These are phyloP conservation scores for Rosellinia necatrix DNA, from an alignment of 2,329 filamentous ascomycete genomes.

Conservation along the genomic window DNA sequence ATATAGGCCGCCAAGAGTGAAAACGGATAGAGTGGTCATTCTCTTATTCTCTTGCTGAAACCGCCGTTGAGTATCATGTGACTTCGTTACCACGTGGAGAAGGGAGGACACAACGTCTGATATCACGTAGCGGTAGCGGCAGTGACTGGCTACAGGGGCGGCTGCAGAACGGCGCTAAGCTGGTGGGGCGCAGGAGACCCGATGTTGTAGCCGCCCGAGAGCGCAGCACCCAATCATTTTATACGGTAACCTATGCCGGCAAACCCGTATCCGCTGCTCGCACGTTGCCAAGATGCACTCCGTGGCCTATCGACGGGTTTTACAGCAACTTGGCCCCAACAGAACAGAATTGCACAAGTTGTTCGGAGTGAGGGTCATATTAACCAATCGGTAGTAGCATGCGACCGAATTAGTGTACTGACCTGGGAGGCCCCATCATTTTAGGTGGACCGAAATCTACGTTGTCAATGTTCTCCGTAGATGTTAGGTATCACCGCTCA, in stretches of 20 bases:
- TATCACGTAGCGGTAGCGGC: not conserved
- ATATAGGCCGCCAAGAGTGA: conserved; percentile 2
- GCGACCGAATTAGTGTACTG: too few relatives aligned
- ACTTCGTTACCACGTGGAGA: not conserved
- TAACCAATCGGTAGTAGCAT: conserved; percentile 9
- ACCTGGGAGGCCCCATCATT: too few relatives aligned
- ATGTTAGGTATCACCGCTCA: too few relatives aligned
- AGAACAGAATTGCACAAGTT: not conserved
- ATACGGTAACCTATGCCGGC: conserved; percentile 7
- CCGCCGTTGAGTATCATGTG: not conserved
- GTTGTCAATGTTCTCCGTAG: too few relatives aligned
- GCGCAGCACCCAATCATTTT: conserved; percentile 32
- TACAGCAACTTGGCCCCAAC: too few relatives aligned
- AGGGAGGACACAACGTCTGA: conserved; percentile 4
- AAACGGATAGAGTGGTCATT: not conserved
- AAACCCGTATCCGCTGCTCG: not conserved
- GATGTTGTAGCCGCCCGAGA: conserved; percentile 26
- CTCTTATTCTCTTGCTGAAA: not conserved
- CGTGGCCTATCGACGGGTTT: not conserved
- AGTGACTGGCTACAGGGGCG: conserved; percentile 15
- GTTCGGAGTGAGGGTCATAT: too few relatives aligned
- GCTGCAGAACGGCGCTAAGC: conserved; percentile 6
- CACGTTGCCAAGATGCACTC: conserved; percentile 16
- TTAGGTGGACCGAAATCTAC: too few relatives aligned
- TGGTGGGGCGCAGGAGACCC: conserved; percentile 1